Base-by-base conservation (phyloP, 1,139 yeast genomes). In the Meyerozyma smithsonii region DNA sequence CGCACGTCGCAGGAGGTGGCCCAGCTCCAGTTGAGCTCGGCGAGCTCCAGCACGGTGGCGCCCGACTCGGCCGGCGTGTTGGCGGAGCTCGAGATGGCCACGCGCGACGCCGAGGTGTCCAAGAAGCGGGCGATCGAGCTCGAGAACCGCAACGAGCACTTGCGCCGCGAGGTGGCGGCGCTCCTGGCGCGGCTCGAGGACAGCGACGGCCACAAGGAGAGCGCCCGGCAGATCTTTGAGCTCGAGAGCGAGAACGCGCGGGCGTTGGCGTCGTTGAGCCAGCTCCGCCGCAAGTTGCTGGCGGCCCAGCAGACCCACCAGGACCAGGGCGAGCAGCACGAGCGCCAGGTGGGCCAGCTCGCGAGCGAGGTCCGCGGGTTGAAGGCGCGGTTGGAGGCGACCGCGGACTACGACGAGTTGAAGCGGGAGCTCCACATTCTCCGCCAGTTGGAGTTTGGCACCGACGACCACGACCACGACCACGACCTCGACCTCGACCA, bases 131-230 rank as follows among this genome's bases (percentile, higher is more conserved):
- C 81, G 2, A 59, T 78, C 40, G 89, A 84, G 49, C 72, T 89
- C 40, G 96, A 88, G 56, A 77, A 76, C 48, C 72, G 96, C 46
- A 90, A 88, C 54, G 86, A 84, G 53, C 81, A 80, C 41, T 67
- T 89, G 43, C 74, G 89, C 44, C 70, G 79, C 21, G 84, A 84
- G 42, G 58, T 88, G 37, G 77, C 85, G 28, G 32, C 35, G 14
- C 11, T 17, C 12, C 64, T 64, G 35, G 64, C 73, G 4, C 72
- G 77, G 41, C 42, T 39, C 33, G 69, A 74, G 28, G 78, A 73
- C 34, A 56, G 62, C 14, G 70, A 66, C 39, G 53, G 64, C 17
- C 58, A 61, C 17, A 49, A 47, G 11, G 66, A 64, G 30, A 64
- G 59, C 45, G 54, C 62, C 18, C 60, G 67, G 43, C 73, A 74